Percentiles rank a stretch among this genome's conserved stretches.
Conservation (phyloP, 768 basidiomycete genomes). For the Paxillus involutus region DNA sequence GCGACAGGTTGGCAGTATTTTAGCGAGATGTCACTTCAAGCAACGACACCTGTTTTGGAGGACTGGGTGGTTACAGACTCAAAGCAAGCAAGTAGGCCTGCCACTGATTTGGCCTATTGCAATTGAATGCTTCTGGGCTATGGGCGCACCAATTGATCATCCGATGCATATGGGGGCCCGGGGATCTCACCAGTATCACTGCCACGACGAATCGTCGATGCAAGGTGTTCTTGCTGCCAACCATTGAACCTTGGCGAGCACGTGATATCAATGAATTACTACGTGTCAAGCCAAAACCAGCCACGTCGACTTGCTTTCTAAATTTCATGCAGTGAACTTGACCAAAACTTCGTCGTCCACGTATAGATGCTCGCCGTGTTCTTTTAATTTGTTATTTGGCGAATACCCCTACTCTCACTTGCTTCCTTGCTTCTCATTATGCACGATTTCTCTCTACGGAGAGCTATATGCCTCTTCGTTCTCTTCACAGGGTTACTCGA, state of each 20-base stretch:
- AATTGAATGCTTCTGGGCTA: too few species aligned
- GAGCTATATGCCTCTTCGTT: constrained; percentile 23
- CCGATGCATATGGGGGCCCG: too few species aligned
- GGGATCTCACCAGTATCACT: too few species aligned
- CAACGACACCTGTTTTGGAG: background rate
- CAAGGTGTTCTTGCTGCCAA: too few species aligned
- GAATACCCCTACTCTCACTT: constrained; percentile 9
- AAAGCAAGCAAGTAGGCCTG: too few species aligned
- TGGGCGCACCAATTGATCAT: too few species aligned
- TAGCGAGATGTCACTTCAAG: background rate
- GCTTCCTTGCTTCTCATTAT: constrained; percentile 7
- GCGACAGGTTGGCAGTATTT: background rate
- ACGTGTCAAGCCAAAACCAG: constrained; percentile 1
- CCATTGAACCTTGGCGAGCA: too few species aligned
- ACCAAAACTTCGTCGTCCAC: background rate
- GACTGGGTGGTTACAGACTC: too few species aligned
- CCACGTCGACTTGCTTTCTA: constrained; percentile 16
- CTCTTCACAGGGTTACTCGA: constrained; percentile 23
- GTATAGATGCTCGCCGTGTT: constrained; percentile 13
- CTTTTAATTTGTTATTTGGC: constrained; percentile 10
- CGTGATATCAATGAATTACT: too few species aligned
- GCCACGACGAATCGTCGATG: too few species aligned
- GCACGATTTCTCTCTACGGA: constrained; percentile 24
- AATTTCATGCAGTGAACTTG: background rate
- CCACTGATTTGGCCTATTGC: too few species aligned